Evolutionary conservation across 116 monocot genomes (phyloP).

Genomic region (Dioscorea cayenensis): DNA sequence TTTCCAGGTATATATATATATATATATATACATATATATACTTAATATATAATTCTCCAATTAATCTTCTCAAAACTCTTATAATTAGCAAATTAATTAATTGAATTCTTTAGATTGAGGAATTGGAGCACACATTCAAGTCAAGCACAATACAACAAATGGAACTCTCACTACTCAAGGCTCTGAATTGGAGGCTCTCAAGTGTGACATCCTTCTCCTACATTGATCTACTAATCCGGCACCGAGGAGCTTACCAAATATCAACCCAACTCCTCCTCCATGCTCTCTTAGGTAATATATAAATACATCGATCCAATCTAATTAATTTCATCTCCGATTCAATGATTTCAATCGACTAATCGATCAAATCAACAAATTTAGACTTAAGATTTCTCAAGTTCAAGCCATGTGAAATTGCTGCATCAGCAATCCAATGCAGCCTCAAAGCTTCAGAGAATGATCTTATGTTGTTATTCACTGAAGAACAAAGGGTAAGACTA

Average conservation of each 20-base stretch:
- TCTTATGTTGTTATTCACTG: not conserved
- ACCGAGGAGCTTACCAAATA: not conserved
- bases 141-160: constrained; percentile 44
- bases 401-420: no score
- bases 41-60: not conserved
- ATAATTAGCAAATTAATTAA: not conserved
- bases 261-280: constrained; percentile 34
- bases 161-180: constrained; percentile 67
- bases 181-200: constrained; percentile 61
- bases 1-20: constrained; percentile 21
- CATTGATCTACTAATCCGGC: constrained; percentile 23
- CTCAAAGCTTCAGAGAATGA: not conserved
- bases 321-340: not conserved
- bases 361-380: not conserved
- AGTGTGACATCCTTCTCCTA: constrained; percentile 61
- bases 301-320: no score
- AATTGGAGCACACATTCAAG: constrained; percentile 47
- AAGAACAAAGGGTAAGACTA: not conserved
- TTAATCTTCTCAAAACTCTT: not conserved
- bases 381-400: no score
- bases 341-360: not conserved
- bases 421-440: not conserved
- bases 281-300: constrained; percentile 37
- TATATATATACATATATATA: no score
- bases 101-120: constrained; percentile 14